Evolutionary conservation across 768 basidiomycete genomes (phyloP).

Genomic region (Boletus fagicola): DNA sequence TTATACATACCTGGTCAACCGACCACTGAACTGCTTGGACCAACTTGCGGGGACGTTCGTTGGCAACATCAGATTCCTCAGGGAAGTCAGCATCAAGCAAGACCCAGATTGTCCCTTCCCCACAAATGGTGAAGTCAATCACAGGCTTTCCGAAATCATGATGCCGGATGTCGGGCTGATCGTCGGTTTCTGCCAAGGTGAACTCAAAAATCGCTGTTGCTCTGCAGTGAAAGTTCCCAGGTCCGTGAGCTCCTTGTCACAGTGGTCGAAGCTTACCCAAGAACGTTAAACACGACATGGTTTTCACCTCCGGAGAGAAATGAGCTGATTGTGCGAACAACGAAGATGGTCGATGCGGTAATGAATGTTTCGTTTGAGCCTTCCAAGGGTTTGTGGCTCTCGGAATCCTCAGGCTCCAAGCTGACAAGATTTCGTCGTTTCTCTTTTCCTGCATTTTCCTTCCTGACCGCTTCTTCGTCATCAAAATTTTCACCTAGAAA

Average conservation of each 20-base stretch:
- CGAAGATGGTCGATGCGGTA: conserved; percentile 45
- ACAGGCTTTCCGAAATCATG: conserved; percentile 59
- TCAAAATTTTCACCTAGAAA: conserved; percentile 34
- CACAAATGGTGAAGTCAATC: conserved; percentile 50
- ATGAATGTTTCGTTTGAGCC: conserved; percentile 19
- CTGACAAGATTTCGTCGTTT: conserved; percentile 20
- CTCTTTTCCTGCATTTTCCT: conserved; percentile 20
- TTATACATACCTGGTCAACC: conserved; percentile 39
- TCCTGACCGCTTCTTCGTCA: conserved; percentile 15
- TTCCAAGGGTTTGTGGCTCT: neutral
- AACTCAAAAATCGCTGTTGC: conserved; percentile 65
- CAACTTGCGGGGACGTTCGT: conserved; percentile 19
- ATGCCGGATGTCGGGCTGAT: conserved; percentile 30
- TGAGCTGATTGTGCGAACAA: conserved; percentile 55
- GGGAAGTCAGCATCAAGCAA: conserved; percentile 48
- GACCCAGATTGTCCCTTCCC: conserved; percentile 43
- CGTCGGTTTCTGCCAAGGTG: conserved; percentile 30
- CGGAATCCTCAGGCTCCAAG: conserved; percentile 23
- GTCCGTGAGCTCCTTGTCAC: neutral
- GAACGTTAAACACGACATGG: conserved; percentile 61
- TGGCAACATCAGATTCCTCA: conserved; percentile 8
- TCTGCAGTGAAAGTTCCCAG: conserved; percentile 36
- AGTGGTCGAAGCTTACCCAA: conserved; percentile 54
- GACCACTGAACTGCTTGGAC: conserved; percentile 35
- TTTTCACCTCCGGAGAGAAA: conserved; percentile 36